These are phyloP conservation scores for Phyllosticta paracitricarpa DNA, from an alignment of 2,329 filamentous ascomycete species.

Conservation along the genomic window DNA sequence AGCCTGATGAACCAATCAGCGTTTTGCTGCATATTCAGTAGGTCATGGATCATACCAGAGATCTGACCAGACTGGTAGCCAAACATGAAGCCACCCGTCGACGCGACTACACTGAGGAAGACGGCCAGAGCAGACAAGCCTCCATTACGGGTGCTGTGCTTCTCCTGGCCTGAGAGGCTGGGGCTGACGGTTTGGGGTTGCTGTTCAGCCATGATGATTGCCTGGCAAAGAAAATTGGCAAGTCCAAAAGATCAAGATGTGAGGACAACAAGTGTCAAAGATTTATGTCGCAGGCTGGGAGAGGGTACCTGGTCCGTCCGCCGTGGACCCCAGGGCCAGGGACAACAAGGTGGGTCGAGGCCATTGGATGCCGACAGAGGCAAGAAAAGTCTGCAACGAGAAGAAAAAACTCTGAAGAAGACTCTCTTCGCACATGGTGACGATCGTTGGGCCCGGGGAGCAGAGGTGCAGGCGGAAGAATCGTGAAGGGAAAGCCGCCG, in stretches of 20 bases:
- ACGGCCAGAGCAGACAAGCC: neutral
- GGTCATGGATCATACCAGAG: conserved; percentile 10
- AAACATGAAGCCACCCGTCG: conserved; percentile 15
- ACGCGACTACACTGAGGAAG: neutral
- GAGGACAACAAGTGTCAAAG: neutral
- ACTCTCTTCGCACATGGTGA: neutral
- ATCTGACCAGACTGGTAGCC: conserved; percentile 23
- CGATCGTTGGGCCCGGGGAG: neutral
- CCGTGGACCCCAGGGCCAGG: neutral
- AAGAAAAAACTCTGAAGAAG: neutral
- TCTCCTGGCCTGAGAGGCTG: neutral
- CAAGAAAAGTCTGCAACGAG: neutral
- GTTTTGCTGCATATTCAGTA: neutral
- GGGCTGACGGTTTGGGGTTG: neutral
- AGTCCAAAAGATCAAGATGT: neutral
- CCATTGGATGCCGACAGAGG: neutral
- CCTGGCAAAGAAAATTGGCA: neutral
- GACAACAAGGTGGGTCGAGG: neutral
- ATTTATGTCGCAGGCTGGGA: neutral
- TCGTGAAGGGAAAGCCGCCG: neutral
- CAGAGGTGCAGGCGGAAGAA: neutral
- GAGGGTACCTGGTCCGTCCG: neutral
- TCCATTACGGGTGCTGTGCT: neutral
- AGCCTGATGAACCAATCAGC: conserved; percentile 14
- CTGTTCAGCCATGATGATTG: neutral